These are phyloP conservation scores for Daedaleopsis nitida DNA, from an alignment of 768 basidiomycete genomes.

Conservation along the genomic window DNA sequence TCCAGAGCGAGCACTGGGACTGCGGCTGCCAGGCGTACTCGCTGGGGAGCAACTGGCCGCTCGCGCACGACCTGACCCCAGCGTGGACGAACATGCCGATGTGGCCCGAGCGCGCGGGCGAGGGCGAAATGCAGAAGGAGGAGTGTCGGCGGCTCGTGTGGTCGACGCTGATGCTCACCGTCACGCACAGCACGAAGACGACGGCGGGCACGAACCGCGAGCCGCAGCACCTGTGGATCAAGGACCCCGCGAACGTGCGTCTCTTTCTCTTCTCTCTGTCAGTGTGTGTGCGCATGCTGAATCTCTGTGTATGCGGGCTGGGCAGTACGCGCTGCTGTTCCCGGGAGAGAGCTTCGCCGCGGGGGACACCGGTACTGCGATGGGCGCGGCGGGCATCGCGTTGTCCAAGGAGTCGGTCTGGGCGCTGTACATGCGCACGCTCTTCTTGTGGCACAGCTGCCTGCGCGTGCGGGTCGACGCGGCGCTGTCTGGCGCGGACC, in stretches of 20 bases:
- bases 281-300: neutral
- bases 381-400: conserved; percentile 29
- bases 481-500: conserved; percentile 46
- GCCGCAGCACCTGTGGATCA: conserved; percentile 48
- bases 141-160: conserved; percentile 73
- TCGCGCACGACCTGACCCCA: conserved; percentile 52
- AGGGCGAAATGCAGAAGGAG: conserved; percentile 66
- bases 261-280: neutral
- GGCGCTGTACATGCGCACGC: conserved; percentile 69
- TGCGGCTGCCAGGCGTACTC: conserved; percentile 43
- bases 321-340: conserved; percentile 68
- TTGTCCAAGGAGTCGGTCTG: conserved; percentile 73
- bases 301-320: neutral
- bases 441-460: conserved; percentile 77
- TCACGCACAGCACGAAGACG: conserved; percentile 62
- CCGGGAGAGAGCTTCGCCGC: conserved; percentile 60
- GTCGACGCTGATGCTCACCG: conserved; percentile 64
- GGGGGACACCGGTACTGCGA: conserved; percentile 9
- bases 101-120: conserved; percentile 50
- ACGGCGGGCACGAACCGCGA: conserved; percentile 39
- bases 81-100: conserved; percentile 65
- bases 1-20: neutral
- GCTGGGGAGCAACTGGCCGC: conserved; percentile 51
- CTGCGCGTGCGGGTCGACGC: conserved; percentile 57
- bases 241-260: conserved; percentile 66